Base-by-base conservation (phyloP, 2,329 filamentous ascomycete species). In the Aspergillus novofumigatus region DNA sequence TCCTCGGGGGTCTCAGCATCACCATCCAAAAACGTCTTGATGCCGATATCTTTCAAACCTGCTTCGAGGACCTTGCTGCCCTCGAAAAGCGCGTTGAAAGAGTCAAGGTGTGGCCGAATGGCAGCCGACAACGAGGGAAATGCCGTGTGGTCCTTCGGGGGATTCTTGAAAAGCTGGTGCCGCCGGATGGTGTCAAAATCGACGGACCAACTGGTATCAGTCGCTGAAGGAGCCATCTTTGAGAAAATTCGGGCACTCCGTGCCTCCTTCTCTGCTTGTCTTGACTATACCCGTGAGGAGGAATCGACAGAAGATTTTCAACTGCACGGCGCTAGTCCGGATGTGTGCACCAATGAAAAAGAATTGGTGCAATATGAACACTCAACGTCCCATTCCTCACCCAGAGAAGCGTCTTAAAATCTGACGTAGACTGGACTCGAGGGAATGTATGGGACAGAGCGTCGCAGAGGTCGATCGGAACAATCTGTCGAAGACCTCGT, bases 61-160 rank as follows among this genome's bases (percentile, higher is more conserved):
- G 91, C 86, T 51, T 89, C 84, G 54, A 99, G 73, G 53, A 88
- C 79, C 53, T 90, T 91, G 74, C 88, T 83, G 57, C 83, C 80
- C 32, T 86, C 84, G 71, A 97, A 95, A 50, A 97, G 82, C 53
- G 87, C 87, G 79, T 99, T 96, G 84, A 97, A 99, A 6, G 94
- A 94, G 69, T 97, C 88, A 67, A 97, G 89, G 75, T 99, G 94
- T 51, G 94, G 94, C 63, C 90, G 83, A 58, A 97, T 87, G n/a
- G 93, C 90, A 59, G 84, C 84, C 67, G 92, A 88, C 50, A 99
- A 85, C 23, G 89, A 84, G 14, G 94, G 94, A 70, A 96, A 97
- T 58, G 93, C 91, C 9, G 89, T 89, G 65, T 86, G 88, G 72
- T 97, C 92, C 69, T 85, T 88, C 0, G 94, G 93, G 20, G 94